Evolutionary conservation across 495 filamentous ascomycete species (phyloP).

Genomic region (Annulohypoxylon bovei): DNA sequence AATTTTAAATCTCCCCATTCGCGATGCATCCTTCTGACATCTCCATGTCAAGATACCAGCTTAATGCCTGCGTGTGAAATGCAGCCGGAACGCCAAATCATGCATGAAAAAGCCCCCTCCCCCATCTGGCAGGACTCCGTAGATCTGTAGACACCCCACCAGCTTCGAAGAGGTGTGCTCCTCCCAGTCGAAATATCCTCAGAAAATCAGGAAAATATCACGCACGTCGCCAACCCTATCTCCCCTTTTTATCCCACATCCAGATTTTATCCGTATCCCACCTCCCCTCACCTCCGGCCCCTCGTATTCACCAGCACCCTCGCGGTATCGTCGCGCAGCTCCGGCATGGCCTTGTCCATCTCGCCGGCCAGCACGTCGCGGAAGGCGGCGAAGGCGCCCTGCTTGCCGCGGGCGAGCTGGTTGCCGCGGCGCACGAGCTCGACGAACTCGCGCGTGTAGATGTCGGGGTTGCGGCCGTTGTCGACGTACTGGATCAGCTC

Average conservation of each 20-base stretch:
- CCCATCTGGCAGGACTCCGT: background rate
- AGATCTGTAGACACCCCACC: too few species aligned
- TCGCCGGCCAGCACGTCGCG: conserved; percentile 82
- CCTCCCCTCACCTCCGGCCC: background rate
- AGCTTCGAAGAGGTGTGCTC: background rate
- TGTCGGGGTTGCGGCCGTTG: conserved; percentile 92
- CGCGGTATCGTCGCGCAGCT: conserved; percentile 75
- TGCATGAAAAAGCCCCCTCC: background rate
- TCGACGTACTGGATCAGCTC: conserved; percentile 96
- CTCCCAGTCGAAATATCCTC: background rate
- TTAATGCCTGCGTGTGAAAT: background rate
- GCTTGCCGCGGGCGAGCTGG: conserved; percentile 85
- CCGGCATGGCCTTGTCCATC: conserved; percentile 81
- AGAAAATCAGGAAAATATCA: background rate
- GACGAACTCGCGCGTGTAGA: conserved; percentile 97
- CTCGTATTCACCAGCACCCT: conserved; percentile 62
- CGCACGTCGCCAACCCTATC: too few species aligned
- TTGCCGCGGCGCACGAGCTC: conserved; percentile 87
- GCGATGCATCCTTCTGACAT: background rate
- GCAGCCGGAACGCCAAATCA: conserved; percentile 18
- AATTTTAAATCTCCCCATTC: too few species aligned
- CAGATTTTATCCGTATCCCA: background rate
- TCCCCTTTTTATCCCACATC: too few species aligned
- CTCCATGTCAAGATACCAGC: background rate
- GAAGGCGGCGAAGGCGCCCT: conserved; percentile 80